Percentiles rank a stretch among this genome's conserved stretches.
Conservation (phyloP, 768 basidiomycete genomes). For the Agaricus subrufescens region DNA sequence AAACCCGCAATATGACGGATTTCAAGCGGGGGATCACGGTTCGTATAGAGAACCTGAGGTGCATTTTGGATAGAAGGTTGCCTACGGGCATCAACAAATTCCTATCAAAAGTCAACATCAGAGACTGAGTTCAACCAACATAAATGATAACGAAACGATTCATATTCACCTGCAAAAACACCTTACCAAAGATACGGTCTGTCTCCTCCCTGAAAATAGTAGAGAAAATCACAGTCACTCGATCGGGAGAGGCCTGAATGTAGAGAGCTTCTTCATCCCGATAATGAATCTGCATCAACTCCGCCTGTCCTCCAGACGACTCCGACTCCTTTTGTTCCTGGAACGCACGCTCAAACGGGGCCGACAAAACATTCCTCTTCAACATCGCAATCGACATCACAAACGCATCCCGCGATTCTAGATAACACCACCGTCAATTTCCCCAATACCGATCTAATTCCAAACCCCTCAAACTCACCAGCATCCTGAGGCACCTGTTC, state of each 20-base stretch:
- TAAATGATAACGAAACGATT: neutral
- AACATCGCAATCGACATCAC: conserved; percentile 79
- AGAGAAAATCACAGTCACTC: conserved; percentile 96
- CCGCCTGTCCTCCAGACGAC: conserved; percentile 63
- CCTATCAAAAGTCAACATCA: conserved; percentile 41
- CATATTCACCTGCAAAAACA: conserved; percentile 87
- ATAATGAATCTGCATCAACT: conserved; percentile 91
- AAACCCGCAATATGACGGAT: conserved; percentile 84
- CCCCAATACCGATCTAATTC: neutral
- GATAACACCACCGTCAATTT: neutral
- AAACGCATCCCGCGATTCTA: conserved; percentile 78
- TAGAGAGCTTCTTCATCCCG: conserved; percentile 97
- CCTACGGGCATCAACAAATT: conserved; percentile 98
- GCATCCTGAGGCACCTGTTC: conserved; percentile 78
- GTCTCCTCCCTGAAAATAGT: conserved; percentile 97
- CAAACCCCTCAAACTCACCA: conserved; percentile 42
- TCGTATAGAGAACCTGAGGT: conserved; percentile 94
- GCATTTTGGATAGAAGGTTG: conserved; percentile 93
- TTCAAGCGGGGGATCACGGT: conserved; percentile 94
- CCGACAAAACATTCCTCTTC: conserved; percentile 91
- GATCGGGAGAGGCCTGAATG: conserved; percentile 87
- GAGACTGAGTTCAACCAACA: neutral
- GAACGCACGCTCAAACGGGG: conserved; percentile 91
- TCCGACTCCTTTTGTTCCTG: conserved; percentile 80
- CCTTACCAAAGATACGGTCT: conserved; percentile 93